Conservation (phyloP, 148 eudicot species). For the Fallopia convolvulus region DNA sequence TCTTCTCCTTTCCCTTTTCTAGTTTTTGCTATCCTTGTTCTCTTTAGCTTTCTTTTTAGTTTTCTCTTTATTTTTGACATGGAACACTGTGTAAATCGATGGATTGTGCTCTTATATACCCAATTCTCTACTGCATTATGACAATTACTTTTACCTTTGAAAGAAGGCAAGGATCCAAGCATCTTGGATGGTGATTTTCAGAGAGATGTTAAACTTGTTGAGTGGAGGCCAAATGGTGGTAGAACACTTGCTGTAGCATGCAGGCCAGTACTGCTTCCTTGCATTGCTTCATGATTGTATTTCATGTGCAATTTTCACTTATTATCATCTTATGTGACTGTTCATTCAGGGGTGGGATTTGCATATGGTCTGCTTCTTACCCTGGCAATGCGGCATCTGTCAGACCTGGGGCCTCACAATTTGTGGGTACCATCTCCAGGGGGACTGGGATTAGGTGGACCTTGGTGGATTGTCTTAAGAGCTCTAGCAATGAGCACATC, state of each 20-base stretch:
- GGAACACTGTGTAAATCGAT: background rate
- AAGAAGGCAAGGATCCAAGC: constrained; percentile 73
- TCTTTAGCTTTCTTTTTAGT: background rate
- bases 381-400: constrained; percentile 91
- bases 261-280: constrained; percentile 52
- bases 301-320: background rate
- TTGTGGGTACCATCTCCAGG: constrained; percentile 61
- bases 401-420: constrained; percentile 71
- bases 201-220: constrained; percentile 69
- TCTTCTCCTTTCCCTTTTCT: background rate
- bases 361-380: constrained; percentile 91
- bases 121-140: background rate
- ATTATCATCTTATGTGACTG: background rate
- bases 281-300: background rate
- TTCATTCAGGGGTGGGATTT: constrained; percentile 76
- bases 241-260: constrained; percentile 89
- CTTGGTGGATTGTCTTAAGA: constrained; percentile 80
- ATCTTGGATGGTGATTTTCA: constrained; percentile 69
- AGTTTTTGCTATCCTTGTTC: background rate
- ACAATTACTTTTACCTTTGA: constrained; percentile 7
- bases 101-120: background rate
- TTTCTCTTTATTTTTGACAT: background rate
- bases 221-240: constrained; percentile 99
- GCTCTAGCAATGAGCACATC: constrained; percentile 64
- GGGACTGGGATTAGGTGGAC: constrained; percentile 83